phyloP scores from a whole-genome alignment of 2,329 filamentous ascomycete genomes.

The Fusarium guadeloupense region DNA sequence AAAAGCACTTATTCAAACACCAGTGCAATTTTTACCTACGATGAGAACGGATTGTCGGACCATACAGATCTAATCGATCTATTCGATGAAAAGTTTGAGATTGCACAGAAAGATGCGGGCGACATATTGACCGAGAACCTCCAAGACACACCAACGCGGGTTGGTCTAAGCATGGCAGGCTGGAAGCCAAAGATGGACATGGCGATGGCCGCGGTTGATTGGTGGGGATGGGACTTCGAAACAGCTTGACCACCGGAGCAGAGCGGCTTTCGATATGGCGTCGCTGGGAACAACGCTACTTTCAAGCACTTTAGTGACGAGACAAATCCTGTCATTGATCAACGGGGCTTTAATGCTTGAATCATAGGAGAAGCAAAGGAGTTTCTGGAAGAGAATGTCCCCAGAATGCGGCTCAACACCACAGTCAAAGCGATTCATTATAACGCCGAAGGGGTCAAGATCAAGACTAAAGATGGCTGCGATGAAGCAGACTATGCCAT shows the following conservation, averaged over 20 bases:
- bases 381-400: slow-evolving; percentile 64
- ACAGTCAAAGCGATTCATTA: slow-evolving; percentile 65
- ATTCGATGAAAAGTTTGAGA: slow-evolving; percentile 58
- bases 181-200: slow-evolving; percentile 68
- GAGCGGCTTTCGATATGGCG: slow-evolving; percentile 63
- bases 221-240: slow-evolving; percentile 67
- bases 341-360: slow-evolving; percentile 67
- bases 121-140: slow-evolving; percentile 64
- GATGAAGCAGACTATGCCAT: slow-evolving; percentile 69
- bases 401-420: slow-evolving; percentile 67
- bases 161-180: slow-evolving; percentile 64
- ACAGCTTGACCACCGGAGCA: slow-evolving; percentile 64
- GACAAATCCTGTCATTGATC: slow-evolving; percentile 69
- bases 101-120: slow-evolving; percentile 63
- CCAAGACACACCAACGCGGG: slow-evolving; percentile 68
- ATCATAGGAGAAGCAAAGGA: slow-evolving; percentile 64
- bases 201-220: slow-evolving; percentile 65
- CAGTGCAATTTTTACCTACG: slow-evolving; percentile 66
- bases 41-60: slow-evolving; percentile 64
- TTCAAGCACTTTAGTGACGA: slow-evolving; percentile 68
- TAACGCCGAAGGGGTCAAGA: slow-evolving; percentile 59
- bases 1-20: slow-evolving; percentile 67
- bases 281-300: slow-evolving; percentile 66
- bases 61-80: slow-evolving; percentile 60
- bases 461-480: slow-evolving; percentile 64